Evolutionary conservation across 306 rosid genomes (phyloP).

Genomic region (Prunus salicina): DNA sequence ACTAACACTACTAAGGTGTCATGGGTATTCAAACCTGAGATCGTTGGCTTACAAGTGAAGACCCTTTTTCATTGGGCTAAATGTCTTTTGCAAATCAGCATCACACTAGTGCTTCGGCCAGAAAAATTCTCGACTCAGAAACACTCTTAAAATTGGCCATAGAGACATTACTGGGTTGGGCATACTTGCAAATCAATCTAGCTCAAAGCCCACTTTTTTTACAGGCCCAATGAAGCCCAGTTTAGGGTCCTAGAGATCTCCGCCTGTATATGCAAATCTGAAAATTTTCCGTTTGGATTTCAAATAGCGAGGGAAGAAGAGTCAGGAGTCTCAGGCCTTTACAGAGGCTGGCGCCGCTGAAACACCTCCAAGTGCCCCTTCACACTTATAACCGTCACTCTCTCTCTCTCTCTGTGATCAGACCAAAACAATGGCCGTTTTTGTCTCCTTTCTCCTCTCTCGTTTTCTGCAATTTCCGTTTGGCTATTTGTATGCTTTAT

Average conservation of each 20-base stretch:
- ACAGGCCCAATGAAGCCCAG: neutral
- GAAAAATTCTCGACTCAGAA: no score
- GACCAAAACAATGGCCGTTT: constrained; percentile 15
- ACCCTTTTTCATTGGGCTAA: no score
- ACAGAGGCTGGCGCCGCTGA: constrained; percentile 9
- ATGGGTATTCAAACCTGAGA: no score
- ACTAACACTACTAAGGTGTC: no score
- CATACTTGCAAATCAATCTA: no score
- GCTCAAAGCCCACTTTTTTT: neutral
- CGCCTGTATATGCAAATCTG: neutral
- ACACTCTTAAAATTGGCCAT: no score
- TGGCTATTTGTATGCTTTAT: neutral
- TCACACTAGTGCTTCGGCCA: no score
- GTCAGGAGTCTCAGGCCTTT: neutral
- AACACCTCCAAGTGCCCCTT: constrained; percentile 22
- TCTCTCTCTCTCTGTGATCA: neutral
- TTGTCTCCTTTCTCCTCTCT: constrained; percentile 2
- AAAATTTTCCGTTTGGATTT: constrained; percentile 13
- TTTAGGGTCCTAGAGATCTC: neutral
- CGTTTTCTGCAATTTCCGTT: neutral
- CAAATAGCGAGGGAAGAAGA: constrained; percentile 15
- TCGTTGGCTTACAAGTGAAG: no score
- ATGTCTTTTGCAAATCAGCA: no score
- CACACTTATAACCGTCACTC: neutral
- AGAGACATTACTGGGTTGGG: no score